Evolutionary conservation across 73 alveolate species (phyloP), one percentile per base, ranked within the genome.

Genomic region (Stentor roeselii): DNA sequence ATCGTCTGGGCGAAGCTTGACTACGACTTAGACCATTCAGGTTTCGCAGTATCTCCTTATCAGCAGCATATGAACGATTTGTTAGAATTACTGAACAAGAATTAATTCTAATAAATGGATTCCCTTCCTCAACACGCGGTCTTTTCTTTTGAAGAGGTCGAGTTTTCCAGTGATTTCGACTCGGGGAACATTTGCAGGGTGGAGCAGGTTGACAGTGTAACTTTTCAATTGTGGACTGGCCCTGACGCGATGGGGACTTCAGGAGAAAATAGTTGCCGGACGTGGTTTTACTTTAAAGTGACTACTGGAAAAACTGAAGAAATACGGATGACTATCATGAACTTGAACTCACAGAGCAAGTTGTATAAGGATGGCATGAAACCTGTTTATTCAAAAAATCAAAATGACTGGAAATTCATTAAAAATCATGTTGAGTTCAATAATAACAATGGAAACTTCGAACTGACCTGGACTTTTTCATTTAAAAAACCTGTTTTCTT

Each of bases 241-340:
- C 15, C 60, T 27, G 84, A 76, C 39, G 27, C 59, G 14, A 35
- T 35, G 42, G 82, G 82, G 27, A 61, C 84, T 39, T 21, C 41
- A 21, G 59, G 30, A 6, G 59, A 32, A 39, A 76, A 76, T 76
- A 21, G 2, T 21, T 27, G 74, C 78, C 42, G 90, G 67, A 83
- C 96, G 37, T 92, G 97, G 95, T 92, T 92, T 75, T 89, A 89
- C 84, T 92, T 92, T 83, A 61, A 83, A 34, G 93, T 92, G 3
- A 41, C 77, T n/a, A 92, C 91, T 1, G 89, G 76, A 6, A 36
- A 50, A 41, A 87, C 87, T 39, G 91, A 86, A 30, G 42, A 85
- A 1, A 30, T 92, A n/a, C 59, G 84, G 0, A 83, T 92, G 61
- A 80, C 83, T 3, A 77, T 92, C 11, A 86, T 85, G 83, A 85